Conservation (phyloP, 2,329 filamentous ascomycete species). For the Trichothecium sympodiale region DNA sequence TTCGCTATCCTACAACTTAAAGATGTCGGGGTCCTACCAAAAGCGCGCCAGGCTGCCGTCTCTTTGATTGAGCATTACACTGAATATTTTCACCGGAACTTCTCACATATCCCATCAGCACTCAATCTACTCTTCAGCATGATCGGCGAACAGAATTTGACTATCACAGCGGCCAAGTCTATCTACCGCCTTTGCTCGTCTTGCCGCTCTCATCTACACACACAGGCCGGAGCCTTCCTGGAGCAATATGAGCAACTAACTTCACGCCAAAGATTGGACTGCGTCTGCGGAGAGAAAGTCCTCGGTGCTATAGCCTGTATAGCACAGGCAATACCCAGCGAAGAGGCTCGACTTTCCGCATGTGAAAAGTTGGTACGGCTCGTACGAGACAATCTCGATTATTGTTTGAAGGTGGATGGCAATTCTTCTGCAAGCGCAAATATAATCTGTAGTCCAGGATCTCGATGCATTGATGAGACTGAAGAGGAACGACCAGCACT, state of each 20-base stretch:
- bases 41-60: conserved; percentile 57
- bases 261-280: conserved; percentile 45
- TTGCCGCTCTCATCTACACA: conserved; percentile 57
- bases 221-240: conserved; percentile 58
- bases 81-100: conserved; percentile 64
- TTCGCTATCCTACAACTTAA: conserved; percentile 42
- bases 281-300: conserved; percentile 60
- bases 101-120: conserved; percentile 55
- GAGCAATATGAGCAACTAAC: conserved; percentile 57
- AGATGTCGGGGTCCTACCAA: conserved; percentile 42
- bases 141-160: conserved; percentile 50
- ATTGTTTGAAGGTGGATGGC: conserved; percentile 12
- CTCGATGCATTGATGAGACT: conserved; percentile 15
- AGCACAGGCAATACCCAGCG: conserved; percentile 57
- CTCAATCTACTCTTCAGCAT: conserved; percentile 66
- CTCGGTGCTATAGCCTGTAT: conserved; percentile 65
- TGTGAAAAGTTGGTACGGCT: conserved; percentile 49
- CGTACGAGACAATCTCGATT: conserved; percentile 44
- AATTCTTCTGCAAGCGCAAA: conserved; percentile 2
- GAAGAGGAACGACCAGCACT: conserved; percentile 31
- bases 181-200: conserved; percentile 67
- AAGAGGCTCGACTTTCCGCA: conserved; percentile 39
- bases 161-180: conserved; percentile 60
- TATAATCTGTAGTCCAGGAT: conserved; percentile 12
- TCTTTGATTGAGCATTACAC: conserved; percentile 62